Evolutionary conservation across 176 grass and related monocot genomes (phyloP).

Genomic region (Luzula sylvatica): DNA sequence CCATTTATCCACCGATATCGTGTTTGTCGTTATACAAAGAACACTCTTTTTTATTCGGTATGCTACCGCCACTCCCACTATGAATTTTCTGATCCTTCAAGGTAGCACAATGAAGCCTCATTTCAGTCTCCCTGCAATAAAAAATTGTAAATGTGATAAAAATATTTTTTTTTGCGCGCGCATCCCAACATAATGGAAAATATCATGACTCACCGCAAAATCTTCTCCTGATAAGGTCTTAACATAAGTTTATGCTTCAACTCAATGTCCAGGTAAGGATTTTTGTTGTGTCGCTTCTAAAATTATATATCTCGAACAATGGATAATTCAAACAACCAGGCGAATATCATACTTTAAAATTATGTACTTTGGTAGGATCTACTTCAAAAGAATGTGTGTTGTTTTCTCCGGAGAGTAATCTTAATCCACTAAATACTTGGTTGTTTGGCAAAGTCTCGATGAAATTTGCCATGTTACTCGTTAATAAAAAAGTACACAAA

Average conservation of each 20-base stretch:
- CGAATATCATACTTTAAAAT: slow-evolving; percentile 54
- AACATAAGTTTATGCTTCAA: slow-evolving; percentile 65
- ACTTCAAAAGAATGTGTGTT: slow-evolving; percentile 90
- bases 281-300: slow-evolving; percentile 84
- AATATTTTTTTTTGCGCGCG: too few relatives aligned
- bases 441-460: slow-evolving; percentile 64
- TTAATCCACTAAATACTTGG: slow-evolving; percentile 47
- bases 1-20: slow-evolving; percentile 97
- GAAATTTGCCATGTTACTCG: not conserved
- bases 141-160: slow-evolving; percentile 7
- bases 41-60: slow-evolving; percentile 90
- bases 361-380: slow-evolving; percentile 53
- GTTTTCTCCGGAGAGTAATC: slow-evolving; percentile 63
- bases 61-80: slow-evolving; percentile 89
- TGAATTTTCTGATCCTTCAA: slow-evolving; percentile 89
- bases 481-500: not conserved
- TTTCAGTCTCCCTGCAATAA: slow-evolving; percentile 55
- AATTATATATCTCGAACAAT: slow-evolving; percentile 90
- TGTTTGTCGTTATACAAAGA: slow-evolving; percentile 92
- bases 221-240: slow-evolving; percentile 98
- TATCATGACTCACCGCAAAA: slow-evolving; percentile 58
- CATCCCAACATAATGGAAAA: not conserved
- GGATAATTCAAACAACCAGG: slow-evolving; percentile 82
- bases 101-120: slow-evolving; percentile 95
- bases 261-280: slow-evolving; percentile 77